Base-by-base conservation (phyloP, 371 early-diverging fungal species). In the Mucor indicus region DNA sequence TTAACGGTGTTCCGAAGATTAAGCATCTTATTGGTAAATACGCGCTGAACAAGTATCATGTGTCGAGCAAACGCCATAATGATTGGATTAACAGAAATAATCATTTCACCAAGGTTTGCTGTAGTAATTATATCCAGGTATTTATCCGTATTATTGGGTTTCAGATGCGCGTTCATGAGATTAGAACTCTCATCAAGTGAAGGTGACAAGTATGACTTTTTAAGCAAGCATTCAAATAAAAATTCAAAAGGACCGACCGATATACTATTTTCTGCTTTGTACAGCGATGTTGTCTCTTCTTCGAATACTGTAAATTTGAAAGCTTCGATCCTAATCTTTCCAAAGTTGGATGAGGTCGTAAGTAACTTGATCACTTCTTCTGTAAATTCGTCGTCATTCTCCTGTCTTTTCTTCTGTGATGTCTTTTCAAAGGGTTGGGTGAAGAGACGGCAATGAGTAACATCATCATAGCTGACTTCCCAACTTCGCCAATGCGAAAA, bases 61-160 rank as follows among this genome's bases (percentile, higher is more conserved):
- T 89, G 89, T 10, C 81, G 70, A 2, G 84, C 73, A 57, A 89
- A 86, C 0, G 87, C 86, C 20, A 90, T 58, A 38, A 90, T 69
- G 9, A 81, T 79, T 0, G 87, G 88, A 47, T 85, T 82, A 23
- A 80, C 63, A 20, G 68, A 68, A 23, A 81, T 52, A 15, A 67
- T 62, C 2, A 85, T 68, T 4, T 63, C 63, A 10, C 68, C 76
- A 25, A 85, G 47, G 10, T 57, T 64, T 1, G 74, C 50, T 44
- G 75, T 71, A 3, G 75, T 55, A 2, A 73, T 60, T 6, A 75
- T 48, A 46, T 82, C 79, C 27, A 83, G 50, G 36, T 80, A 80
- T 0, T 83, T 80, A 11, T 74, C 77, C 7, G 50, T 40, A 2
- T 23, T 38, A 2, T 31, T 17, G 22, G 35, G n/a, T 19, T 50